These are phyloP conservation scores for Colletotrichum lupini DNA, from an alignment of 2,329 filamentous ascomycete species.

Conservation along the genomic window DNA sequence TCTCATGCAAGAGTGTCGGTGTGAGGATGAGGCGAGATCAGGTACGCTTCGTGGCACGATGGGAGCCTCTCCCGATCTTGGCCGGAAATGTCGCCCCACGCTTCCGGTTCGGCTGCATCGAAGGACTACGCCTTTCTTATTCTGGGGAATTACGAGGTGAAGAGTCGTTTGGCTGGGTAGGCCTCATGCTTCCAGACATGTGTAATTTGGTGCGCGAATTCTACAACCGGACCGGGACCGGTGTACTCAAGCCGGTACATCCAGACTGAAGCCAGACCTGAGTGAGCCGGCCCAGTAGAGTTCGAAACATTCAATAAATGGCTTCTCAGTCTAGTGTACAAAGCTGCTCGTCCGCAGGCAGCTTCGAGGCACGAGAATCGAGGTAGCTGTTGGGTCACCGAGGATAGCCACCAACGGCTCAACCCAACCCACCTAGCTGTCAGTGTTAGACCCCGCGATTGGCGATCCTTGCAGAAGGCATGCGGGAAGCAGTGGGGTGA, in stretches of 20 bases:
- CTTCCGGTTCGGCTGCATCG: background rate
- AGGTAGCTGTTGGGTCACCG: background rate
- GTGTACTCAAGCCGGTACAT: background rate
- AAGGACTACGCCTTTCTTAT: background rate
- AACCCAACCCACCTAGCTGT: background rate
- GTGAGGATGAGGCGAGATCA: conserved; percentile 12
- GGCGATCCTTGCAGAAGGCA: background rate
- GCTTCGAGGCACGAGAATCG: background rate
- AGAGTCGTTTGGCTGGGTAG: background rate
- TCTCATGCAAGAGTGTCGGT: background rate
- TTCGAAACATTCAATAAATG: too few relatives aligned
- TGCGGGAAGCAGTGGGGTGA: conserved; percentile 19
- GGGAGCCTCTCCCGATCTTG: background rate
- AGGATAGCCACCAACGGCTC: background rate
- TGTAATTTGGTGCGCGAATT: background rate
- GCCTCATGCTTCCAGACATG: background rate
- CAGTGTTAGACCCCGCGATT: background rate
- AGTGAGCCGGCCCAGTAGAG: too few relatives aligned
- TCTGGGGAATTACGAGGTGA: background rate
- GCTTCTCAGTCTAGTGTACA: too few relatives aligned
- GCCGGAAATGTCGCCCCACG: conserved; percentile 5
- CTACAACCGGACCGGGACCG: background rate
- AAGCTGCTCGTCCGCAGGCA: too few relatives aligned
- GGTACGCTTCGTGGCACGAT: background rate
- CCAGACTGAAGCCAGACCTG: too few relatives aligned